Conservation (phyloP, 257 asterid genomes). For the Solanum habrochaites region DNA sequence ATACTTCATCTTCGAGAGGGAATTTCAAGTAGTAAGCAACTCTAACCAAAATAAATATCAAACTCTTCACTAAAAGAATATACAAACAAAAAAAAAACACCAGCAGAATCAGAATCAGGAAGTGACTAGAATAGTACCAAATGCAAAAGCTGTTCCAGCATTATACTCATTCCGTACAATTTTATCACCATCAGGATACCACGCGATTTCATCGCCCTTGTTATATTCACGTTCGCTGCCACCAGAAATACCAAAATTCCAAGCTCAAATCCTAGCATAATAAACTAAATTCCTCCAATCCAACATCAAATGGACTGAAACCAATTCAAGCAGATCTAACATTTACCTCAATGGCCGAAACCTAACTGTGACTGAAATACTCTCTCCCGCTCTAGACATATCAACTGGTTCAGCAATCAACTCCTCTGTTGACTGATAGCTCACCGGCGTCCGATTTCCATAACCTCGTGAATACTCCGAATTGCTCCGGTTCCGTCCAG, state of each 20-base stretch:
- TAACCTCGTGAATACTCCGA: constrained; percentile 22
- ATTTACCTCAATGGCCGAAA: constrained; percentile 93
- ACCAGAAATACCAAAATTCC: constrained; percentile 13
- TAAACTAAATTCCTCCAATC: constrained; percentile 1
- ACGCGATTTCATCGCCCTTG: constrained; percentile 85
- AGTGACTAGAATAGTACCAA: constrained; percentile 37
- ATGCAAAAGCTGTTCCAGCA: constrained; percentile 81
- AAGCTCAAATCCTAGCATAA: constrained; percentile 25
- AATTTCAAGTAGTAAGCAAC: background rate
- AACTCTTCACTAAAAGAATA: background rate
- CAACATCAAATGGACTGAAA: constrained; percentile 15
- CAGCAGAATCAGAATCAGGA: background rate
- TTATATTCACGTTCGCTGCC: constrained; percentile 85
- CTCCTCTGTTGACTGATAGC: constrained; percentile 58
- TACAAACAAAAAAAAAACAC: background rate
- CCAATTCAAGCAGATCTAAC: constrained; percentile 44
- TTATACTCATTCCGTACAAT: constrained; percentile 82
- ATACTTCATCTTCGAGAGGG: background rate
- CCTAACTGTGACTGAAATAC: constrained; percentile 89
- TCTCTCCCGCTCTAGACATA: constrained; percentile 68
- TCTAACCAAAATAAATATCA: background rate
- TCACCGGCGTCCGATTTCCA: constrained; percentile 39
- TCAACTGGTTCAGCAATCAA: constrained; percentile 50
- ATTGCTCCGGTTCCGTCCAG: constrained; percentile 32
- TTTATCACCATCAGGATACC: constrained; percentile 85